Percentiles rank a stretch among this genome's conserved stretches.
These are phyloP conservation scores for Zalaria obscura DNA, from an alignment of 2,329 filamentous ascomycete genomes.

Conservation along the genomic window DNA sequence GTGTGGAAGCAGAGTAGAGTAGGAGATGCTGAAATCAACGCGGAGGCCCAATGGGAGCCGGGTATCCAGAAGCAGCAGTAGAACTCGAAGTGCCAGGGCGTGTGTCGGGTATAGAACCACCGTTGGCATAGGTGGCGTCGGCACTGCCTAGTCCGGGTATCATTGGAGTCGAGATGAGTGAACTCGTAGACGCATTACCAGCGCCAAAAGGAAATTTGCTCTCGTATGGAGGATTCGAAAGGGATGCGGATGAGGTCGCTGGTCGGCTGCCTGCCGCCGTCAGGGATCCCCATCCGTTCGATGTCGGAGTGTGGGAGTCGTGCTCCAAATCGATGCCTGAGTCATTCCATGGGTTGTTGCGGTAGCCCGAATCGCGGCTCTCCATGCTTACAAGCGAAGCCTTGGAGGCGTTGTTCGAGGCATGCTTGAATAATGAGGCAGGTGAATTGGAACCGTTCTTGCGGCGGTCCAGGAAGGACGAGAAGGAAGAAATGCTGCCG, in stretches of 20 bases:
- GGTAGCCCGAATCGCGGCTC: constrained; percentile 85
- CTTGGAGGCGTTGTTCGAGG: constrained; percentile 83
- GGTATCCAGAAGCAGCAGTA: constrained; percentile 21
- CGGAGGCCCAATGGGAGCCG: constrained; percentile 23
- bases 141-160: constrained; percentile 24
- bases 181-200: constrained; percentile 23
- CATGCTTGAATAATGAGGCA: constrained; percentile 70
- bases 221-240: constrained; percentile 38
- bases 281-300: constrained; percentile 27
- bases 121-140: constrained; percentile 20
- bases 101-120: constrained; percentile 2
- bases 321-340: constrained; percentile 93
- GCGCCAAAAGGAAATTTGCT: constrained; percentile 51
- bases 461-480: constrained; percentile 87
- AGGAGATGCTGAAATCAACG: constrained; percentile 13
- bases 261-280: constrained; percentile 50
- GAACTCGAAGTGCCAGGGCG: constrained; percentile 7
- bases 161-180: constrained; percentile 19
- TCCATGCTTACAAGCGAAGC: constrained; percentile 93
- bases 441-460: constrained; percentile 78
- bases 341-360: constrained; percentile 88
- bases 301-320: constrained; percentile 36
- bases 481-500: constrained; percentile 84
- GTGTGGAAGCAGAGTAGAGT: constrained; percentile 1
- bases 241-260: constrained; percentile 48